Percentiles rank a stretch among this genome's conserved stretches.
phyloP scores from a whole-genome alignment of 305 asterid genomes.

The Fraxinus sp. region DNA sequence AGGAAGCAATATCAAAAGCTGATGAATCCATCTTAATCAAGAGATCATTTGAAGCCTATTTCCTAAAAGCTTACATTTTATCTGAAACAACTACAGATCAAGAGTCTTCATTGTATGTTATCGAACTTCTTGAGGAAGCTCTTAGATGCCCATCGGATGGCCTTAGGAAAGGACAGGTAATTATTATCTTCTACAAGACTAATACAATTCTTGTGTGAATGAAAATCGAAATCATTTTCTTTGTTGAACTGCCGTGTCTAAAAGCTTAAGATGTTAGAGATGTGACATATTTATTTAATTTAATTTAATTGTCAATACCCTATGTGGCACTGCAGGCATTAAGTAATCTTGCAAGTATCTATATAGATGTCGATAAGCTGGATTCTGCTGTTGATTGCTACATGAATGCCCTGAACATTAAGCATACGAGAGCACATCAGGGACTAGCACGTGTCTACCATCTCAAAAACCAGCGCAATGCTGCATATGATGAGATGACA shows the following conservation, averaged over 20 bases:
- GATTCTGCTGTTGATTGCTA: conserved; percentile 79
- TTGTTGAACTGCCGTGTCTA: background rate
- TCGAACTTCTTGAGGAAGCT: conserved; percentile 83
- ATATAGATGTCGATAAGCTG: conserved; percentile 68
- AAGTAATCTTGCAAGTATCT: conserved; percentile 76
- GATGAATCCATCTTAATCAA: conserved; percentile 70
- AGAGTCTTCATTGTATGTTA: conserved; percentile 64
- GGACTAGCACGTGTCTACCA: conserved; percentile 88
- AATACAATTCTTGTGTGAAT: background rate
- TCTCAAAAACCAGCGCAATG: conserved; percentile 68
- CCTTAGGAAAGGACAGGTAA: conserved; percentile 93
- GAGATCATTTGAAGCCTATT: conserved; percentile 90
- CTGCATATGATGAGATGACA: conserved; percentile 93
- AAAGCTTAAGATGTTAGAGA: background rate
- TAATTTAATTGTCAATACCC: background rate
- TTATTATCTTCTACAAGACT: conserved; percentile 13
- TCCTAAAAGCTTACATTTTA: conserved; percentile 76
- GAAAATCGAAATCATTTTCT: background rate
- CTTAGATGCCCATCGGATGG: conserved; percentile 92
- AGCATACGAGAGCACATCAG: conserved; percentile 89
- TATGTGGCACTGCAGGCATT: conserved; percentile 58
- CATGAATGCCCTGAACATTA: conserved; percentile 74
- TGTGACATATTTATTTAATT: background rate
- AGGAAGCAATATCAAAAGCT: conserved; percentile 81
- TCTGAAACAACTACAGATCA: conserved; percentile 63